These are phyloP conservation scores for Lyophyllum decastes DNA, from an alignment of 768 basidiomycete genomes.

Conservation along the genomic window DNA sequence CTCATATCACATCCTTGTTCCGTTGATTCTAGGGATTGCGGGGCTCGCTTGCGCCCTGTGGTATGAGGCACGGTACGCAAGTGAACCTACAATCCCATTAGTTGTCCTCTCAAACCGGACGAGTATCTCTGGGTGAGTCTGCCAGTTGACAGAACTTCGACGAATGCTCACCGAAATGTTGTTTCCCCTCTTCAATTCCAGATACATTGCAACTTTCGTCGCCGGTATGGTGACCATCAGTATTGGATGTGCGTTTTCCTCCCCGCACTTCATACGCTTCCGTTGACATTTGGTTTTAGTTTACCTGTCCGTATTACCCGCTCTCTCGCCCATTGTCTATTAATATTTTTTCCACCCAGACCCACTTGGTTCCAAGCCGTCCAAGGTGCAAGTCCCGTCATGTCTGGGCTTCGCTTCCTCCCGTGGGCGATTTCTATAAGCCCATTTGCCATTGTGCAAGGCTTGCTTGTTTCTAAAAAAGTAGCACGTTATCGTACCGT, in stretches of 20 bases:
- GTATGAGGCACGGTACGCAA: not conserved
- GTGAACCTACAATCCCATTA: not conserved
- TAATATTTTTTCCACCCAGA: not conserved
- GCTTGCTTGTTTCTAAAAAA: slow-evolving; percentile 27
- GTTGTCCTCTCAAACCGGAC: slow-evolving; percentile 7
- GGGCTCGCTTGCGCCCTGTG: not conserved
- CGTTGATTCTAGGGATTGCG: slow-evolving; percentile 4
- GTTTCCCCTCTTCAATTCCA: not conserved
- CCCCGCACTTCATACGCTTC: not conserved
- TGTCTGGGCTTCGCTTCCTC: slow-evolving; percentile 35
- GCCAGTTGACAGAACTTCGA: not conserved
- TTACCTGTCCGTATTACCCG: not conserved
- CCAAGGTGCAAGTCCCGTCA: slow-evolving; percentile 32
- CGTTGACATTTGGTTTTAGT: not conserved
- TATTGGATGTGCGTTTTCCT: slow-evolving; percentile 4
- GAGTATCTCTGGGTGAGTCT: slow-evolving; percentile 6
- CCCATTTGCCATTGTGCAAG: slow-evolving; percentile 35
- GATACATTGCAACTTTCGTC: slow-evolving; percentile 8
- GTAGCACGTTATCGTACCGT: slow-evolving; percentile 26
- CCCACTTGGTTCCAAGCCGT: slow-evolving; percentile 36
- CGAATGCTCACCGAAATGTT: not conserved
- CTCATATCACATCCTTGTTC: slow-evolving; percentile 6
- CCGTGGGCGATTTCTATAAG: slow-evolving; percentile 33
- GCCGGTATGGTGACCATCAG: slow-evolving; percentile 8
- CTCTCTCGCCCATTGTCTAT: not conserved